Evolutionary conservation across 83 land plant genomes (phyloP).

Genomic region (Larix sibirica): DNA sequence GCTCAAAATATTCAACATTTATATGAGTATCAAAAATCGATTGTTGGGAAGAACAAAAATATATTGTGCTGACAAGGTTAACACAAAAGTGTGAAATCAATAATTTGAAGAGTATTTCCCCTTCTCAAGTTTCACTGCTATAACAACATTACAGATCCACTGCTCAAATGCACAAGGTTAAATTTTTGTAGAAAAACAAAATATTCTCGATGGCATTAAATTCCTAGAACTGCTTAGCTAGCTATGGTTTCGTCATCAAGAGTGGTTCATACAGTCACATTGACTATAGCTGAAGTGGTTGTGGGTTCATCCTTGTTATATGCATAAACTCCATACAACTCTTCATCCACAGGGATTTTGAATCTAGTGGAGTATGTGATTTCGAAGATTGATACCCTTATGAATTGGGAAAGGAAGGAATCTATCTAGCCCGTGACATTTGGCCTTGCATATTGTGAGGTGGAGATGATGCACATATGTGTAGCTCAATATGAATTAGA

Average conservation of each 20-base stretch:
- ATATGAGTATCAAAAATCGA: too few species aligned
- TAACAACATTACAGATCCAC: too few species aligned
- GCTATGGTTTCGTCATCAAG: constrained; percentile 22
- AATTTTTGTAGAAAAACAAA: neutral
- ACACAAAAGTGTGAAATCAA: too few species aligned
- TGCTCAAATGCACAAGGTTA: too few species aligned
- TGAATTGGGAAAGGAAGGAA: constrained; percentile 91
- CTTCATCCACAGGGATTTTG: constrained; percentile 40
- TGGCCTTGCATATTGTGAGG: constrained; percentile 97
- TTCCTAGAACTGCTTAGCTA: constrained; percentile 44
- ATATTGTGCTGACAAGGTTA: too few species aligned
- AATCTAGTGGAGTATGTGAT: constrained; percentile 84
- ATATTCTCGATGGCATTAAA: constrained; percentile 34
- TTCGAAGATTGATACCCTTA: constrained; percentile 87
- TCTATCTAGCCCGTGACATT: constrained; percentile 99
- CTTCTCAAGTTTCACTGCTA: too few species aligned
- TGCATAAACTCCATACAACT: constrained; percentile 32
- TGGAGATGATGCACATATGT: constrained; percentile 99
- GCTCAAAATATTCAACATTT: too few species aligned
- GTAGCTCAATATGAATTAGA: constrained; percentile 93
- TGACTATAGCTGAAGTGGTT: constrained; percentile 26
- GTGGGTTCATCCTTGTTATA: constrained; percentile 41
- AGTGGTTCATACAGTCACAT: constrained; percentile 26
- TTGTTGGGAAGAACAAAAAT: too few species aligned
- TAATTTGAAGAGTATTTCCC: too few species aligned